These are phyloP conservation scores for Dendrobium chrysotoxum DNA, from an alignment of 106 monocot genomes.

Conservation along the genomic window DNA sequence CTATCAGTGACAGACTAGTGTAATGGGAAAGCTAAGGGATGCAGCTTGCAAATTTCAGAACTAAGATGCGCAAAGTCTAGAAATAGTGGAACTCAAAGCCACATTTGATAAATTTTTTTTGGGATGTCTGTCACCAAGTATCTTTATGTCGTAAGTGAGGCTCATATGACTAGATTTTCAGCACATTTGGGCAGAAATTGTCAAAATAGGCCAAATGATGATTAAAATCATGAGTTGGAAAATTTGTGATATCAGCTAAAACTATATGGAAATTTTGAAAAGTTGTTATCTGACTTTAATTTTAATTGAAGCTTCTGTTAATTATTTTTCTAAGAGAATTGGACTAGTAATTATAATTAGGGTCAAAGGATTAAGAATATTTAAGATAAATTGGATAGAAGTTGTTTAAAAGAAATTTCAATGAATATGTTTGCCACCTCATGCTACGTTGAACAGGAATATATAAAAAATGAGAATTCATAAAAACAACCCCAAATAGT, in stretches of 20 bases:
- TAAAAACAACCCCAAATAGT: background rate
- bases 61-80: background rate
- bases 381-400: background rate
- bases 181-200: background rate
- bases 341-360: no score
- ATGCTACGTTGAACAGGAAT: background rate
- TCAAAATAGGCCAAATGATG: background rate
- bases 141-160: background rate
- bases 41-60: background rate
- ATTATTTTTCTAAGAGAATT: no score
- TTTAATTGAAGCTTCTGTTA: no score
- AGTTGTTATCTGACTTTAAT: no score
- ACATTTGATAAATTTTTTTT: background rate
- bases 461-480: background rate
- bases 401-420: background rate
- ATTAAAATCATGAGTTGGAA: background rate
- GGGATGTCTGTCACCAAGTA: background rate
- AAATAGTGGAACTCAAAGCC: background rate
- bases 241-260: background rate
- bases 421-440: background rate
- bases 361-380: background rate
- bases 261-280: background rate
- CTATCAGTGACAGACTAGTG: background rate
- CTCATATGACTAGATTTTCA: background rate
- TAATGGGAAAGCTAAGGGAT: background rate